Percentiles rank a stretch among this genome's conserved stretches.
Conservation (phyloP, 805 yeast species). For the Starmerella davenportii region DNA sequence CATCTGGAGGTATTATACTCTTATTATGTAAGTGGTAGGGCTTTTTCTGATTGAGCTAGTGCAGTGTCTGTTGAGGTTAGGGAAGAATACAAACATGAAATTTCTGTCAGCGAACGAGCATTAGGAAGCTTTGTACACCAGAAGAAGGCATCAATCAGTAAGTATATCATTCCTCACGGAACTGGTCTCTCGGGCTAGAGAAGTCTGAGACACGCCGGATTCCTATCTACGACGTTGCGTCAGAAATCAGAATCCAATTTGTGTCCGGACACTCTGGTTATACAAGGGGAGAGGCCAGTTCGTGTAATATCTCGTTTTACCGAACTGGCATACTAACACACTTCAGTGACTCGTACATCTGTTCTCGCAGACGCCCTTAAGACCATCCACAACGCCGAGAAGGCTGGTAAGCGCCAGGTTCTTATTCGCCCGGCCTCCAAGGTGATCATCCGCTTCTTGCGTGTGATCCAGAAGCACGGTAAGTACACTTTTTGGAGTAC, state of each 20-base stretch:
- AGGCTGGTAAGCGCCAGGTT: slow-evolving; percentile 98
- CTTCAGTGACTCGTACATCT: slow-evolving; percentile 86
- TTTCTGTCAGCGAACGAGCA: slow-evolving; percentile 11
- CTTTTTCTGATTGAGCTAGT: background rate
- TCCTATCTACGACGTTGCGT: slow-evolving; percentile 7
- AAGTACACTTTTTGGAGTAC: slow-evolving; percentile 21
- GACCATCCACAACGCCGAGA: slow-evolving; percentile 97
- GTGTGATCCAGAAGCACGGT: slow-evolving; percentile 96
- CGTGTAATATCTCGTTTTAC: background rate
- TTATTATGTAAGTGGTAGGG: background rate
- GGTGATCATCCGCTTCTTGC: slow-evolving; percentile 91
- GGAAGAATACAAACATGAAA: background rate
- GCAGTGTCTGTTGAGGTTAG: background rate
- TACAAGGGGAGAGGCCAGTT: slow-evolving; percentile 10
- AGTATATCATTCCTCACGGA: slow-evolving; percentile 11
- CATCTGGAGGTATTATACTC: no score
- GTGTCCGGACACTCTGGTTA: slow-evolving; percentile 20
- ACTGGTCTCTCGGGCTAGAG: slow-evolving; percentile 20
- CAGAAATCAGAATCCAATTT: slow-evolving; percentile 16
- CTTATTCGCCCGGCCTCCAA: slow-evolving; percentile 95
- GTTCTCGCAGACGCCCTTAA: slow-evolving; percentile 97
- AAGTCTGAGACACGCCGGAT: slow-evolving; percentile 20
- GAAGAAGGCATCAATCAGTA: slow-evolving; percentile 18
- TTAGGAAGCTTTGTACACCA: no score
- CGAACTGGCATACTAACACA: slow-evolving; percentile 16